Conservation (phyloP, 2,329 filamentous ascomycete genomes). For the Diplodia corticola region DNA sequence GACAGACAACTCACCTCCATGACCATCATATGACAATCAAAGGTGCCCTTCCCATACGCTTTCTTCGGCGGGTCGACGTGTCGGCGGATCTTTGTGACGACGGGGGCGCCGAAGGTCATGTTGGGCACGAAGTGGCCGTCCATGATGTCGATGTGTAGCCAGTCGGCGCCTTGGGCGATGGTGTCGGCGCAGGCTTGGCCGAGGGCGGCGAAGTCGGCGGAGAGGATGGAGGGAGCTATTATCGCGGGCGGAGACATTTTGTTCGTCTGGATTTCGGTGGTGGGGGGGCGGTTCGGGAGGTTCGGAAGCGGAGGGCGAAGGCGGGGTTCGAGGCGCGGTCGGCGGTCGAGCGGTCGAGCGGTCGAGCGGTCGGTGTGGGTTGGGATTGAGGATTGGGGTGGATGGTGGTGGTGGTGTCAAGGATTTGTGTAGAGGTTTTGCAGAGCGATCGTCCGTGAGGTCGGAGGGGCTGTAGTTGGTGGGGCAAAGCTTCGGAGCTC, state of each 20-base stretch:
- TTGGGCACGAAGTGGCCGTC: conserved; percentile 99
- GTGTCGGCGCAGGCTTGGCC: conserved; percentile 84
- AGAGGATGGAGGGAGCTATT: conserved; percentile 97
- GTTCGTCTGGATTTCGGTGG: not conserved
- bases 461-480: conserved; percentile 22
- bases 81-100: conserved; percentile 88
- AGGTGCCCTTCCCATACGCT: conserved; percentile 79
- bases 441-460: conserved; percentile 10
- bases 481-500: conserved; percentile 7
- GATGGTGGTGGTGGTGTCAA: not conserved
- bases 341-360: not conserved
- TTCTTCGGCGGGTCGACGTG: conserved; percentile 76
- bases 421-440: not conserved
- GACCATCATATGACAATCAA: conserved; percentile 99
- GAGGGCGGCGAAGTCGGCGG: conserved; percentile 89
- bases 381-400: not conserved
- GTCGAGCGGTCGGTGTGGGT: not conserved
- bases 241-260: conserved; percentile 87
- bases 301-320: not conserved
- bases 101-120: conserved; percentile 92
- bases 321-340: not conserved
- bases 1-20: conserved; percentile 66
- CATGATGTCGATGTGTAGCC: conserved; percentile 57
- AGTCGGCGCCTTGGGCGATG: conserved; percentile 75
- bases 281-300: not conserved